Base-by-base conservation (phyloP, 1,139 yeast genomes). In the Scheffersomyces titani region DNA sequence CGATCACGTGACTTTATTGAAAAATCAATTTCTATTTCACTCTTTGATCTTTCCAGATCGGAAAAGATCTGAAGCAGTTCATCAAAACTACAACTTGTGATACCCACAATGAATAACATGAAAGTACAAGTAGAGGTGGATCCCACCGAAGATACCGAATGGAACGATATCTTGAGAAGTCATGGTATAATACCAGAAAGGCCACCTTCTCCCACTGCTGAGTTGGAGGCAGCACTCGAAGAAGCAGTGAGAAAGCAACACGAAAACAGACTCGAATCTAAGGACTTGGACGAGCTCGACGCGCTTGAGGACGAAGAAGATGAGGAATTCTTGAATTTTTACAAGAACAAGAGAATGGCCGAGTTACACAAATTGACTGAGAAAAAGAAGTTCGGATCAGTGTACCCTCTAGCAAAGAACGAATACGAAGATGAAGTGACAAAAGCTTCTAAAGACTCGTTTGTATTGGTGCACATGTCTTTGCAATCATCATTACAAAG, bases 81-180 rank as follows among this genome's bases (percentile, higher is more conserved):
- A 30, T 11, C 3, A 5, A 7, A 16, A 16, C 16, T 30, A 30
- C 40, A 11, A 30, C 16, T 30, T 30, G 40, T 16, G 11, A 30
- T 30, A 30, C 40, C 2, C 16, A 30, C 9, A 11, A 72, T 74
- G 76, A 64, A 70, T 51, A 67, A 77, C 61, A 65, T 74, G 56
- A 78, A 80, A 65, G 76, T 89, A 68, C 90, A 89, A 65, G 96
- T 92, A 54, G 93, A 92, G 73, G 98, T 93, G 55, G 93, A 94
- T 73, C 98, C 97, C 46, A 86, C 84, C 61, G 99, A 94, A 73
- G 99, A 94, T 70, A 94, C 99, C 1, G 99, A 94, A 72, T 94
- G 99, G 99, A 94, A 94, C 70, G 99, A 94, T 73, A 92, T 94
- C 62, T 80, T 94, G 52, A 80, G 99, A 61, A 83, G 85, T 6